Conservation (phyloP, 1,284 basidiomycete species). For the Afroboletus lepidellus region DNA sequence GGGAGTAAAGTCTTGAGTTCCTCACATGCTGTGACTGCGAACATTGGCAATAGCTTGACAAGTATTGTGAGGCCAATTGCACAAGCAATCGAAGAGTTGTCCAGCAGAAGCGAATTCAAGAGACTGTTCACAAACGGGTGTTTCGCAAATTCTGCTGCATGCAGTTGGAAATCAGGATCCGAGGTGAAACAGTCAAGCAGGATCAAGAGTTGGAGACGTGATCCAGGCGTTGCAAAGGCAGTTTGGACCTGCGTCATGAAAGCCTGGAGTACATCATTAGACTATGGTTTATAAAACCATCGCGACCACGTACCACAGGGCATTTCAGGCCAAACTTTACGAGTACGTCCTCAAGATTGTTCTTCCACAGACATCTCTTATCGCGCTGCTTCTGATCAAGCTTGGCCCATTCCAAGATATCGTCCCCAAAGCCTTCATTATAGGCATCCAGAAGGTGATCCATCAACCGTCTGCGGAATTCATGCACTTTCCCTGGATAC, state of each 20-base stretch:
- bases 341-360: constrained; percentile 71
- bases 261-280: constrained; percentile 45
- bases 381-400: constrained; percentile 60
- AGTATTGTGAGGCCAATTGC: constrained; percentile 60
- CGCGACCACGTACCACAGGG: constrained; percentile 53
- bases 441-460: constrained; percentile 72
- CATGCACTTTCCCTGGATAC: constrained; percentile 50
- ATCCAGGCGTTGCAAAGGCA: constrained; percentile 56
- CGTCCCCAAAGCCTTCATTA: constrained; percentile 68
- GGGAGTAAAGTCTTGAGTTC: constrained; percentile 60
- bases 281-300: constrained; percentile 10
- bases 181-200: constrained; percentile 62
- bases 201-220: constrained; percentile 66
- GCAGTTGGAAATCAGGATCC: constrained; percentile 48
- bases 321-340: constrained; percentile 58
- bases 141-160: constrained; percentile 51
- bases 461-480: constrained; percentile 65
- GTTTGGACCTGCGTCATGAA: constrained; percentile 62
- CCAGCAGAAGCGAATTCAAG: constrained; percentile 62
- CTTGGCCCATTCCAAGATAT: constrained; percentile 70
- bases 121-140: constrained; percentile 64
- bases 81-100: constrained; percentile 69
- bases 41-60: constrained; percentile 68
- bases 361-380: constrained; percentile 64
- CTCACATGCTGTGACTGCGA: constrained; percentile 60